Base-by-base conservation (phyloP, 306 rosid genomes). In the Malus asiatica region DNA sequence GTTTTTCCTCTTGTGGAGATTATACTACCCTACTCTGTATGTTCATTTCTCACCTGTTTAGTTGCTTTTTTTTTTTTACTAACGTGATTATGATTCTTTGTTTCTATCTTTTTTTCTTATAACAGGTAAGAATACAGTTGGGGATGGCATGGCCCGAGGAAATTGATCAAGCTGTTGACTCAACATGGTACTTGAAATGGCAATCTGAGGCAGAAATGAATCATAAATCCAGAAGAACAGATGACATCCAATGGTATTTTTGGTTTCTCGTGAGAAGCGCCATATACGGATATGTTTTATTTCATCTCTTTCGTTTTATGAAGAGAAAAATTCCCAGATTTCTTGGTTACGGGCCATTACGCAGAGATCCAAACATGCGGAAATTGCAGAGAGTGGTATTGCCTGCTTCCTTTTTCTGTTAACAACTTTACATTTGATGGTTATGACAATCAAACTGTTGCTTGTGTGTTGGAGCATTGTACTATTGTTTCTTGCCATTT, bases 101-200 rank as follows among this genome's bases (percentile, higher is more conserved):
- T 76, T 66, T 77, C 73, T 15, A 16, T n/a, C 60, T 6, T 74
- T 79, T 71, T 40, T 63, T 63, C 80, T 68, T 82, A 78, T 81
- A 69, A 64, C 78, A 94, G 98, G 84, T 84, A 68, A 86, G 96
- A 84, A 77, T 92, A 71, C 81, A 42, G 77, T 75, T 92, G 82
- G 97, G 98, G 79, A 90, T 92, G 98, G 97, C 93, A 70, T 91
- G 96, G 96, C 93, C 98, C 38, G 96, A 89, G 89, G 97, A 87
- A 84, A 79, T 83, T 78, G 78, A 84, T 78, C 90, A 87, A 87
- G 82, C 87, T n/a, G 91, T 87, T 74, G 93, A 67, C 35, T 75
- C 92, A 66, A 84, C 97, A 35, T 89, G 97, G 98, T 91, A 86
- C 87, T 85, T 94, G 87, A 84, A 90, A 85, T 91, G 95, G 91